Base-by-base conservation (phyloP, 148 eudicot genomes). In the Talinum fruticosum region DNA sequence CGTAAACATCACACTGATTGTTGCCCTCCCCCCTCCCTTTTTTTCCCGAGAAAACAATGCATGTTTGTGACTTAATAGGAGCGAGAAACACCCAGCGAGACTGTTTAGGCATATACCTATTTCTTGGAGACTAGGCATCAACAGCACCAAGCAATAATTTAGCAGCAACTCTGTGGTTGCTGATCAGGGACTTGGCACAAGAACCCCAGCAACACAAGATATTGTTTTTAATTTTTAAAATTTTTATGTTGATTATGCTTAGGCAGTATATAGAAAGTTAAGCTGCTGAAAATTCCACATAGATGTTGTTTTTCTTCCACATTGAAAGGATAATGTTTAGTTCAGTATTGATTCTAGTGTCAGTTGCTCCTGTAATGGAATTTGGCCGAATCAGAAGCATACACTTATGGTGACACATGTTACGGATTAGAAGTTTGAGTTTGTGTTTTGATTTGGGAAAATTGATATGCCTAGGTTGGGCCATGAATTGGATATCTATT, bases 141-240 rank as follows among this genome's bases (percentile, higher is more conserved):
- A 34, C 18, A 64, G 33, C 15, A 65, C 71, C 44, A n/a, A 78
- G 76, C 57, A 78, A 69, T 44, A 78, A 71, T 29, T 59, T 33
- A 32, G 76, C 44, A 44, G 26, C 33, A 44, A n/a, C 14, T 26
- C 61, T 30, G 23, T 64, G 34, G 29, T 72, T 71, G 14, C 30
- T 41, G 33, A 71, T 45, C n/a, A 45, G n/a, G 5, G 59, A 61
- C 76, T 62, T 72, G 32, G 62, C 21, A 32, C 30, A 54, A 51
- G 4, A 78, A 21, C 7, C 7, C 10, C 4, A 72, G 4, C 38
- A 54, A 54, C 23, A 8, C 72, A 30, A 21, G 23, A 24, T 57
- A 18, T 45, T 5, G 18, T 3, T 47, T 45, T 12, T 71, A 1
- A 12, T 26, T 71, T 51, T 51, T 51, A 51, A 6, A 15, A 15